phyloP scores from a whole-genome alignment of 257 asterid species.

The Solanum commersonii region DNA sequence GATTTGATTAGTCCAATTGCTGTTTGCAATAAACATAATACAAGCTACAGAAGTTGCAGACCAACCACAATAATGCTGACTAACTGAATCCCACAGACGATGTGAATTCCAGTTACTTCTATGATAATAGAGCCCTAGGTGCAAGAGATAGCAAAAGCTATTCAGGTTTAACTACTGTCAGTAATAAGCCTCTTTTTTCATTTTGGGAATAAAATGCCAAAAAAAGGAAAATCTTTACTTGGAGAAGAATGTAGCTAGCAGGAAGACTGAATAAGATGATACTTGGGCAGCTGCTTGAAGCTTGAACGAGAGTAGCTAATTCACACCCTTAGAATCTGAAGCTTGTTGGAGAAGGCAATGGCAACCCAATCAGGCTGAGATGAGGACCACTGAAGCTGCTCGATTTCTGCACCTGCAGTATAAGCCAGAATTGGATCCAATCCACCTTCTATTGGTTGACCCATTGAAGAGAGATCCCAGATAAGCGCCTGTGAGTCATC shows the following conservation, averaged over 20 bases:
- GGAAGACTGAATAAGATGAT: not conserved
- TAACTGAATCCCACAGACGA: not conserved
- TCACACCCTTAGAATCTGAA: constrained; percentile 97
- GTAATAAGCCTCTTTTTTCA: not conserved
- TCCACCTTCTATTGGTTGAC: constrained; percentile 91
- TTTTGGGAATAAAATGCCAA: not conserved
- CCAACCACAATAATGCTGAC: not conserved
- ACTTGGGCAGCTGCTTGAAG: not conserved
- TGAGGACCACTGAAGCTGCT: constrained; percentile 97
- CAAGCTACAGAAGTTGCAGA: not conserved
- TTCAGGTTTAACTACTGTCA: not conserved
- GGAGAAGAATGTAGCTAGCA: not conserved
- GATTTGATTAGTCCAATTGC: not conserved
- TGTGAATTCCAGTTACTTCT: not conserved
- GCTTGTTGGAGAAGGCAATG: constrained; percentile 90
- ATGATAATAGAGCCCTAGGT: not conserved
- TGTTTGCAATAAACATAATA: not conserved
- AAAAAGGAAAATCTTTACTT: not conserved
- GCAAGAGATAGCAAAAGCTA: not conserved
- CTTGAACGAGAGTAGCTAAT: not conserved
- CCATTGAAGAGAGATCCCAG: constrained; percentile 96
- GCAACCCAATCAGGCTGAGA: constrained; percentile 99
- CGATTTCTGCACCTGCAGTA: constrained; percentile 93
- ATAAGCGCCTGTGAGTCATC: constrained; percentile 96
- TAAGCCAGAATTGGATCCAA: constrained; percentile 91